phyloP scores from a whole-genome alignment of 352 stramenopile genomes.

The Phytophthora agathidicida region DNA sequence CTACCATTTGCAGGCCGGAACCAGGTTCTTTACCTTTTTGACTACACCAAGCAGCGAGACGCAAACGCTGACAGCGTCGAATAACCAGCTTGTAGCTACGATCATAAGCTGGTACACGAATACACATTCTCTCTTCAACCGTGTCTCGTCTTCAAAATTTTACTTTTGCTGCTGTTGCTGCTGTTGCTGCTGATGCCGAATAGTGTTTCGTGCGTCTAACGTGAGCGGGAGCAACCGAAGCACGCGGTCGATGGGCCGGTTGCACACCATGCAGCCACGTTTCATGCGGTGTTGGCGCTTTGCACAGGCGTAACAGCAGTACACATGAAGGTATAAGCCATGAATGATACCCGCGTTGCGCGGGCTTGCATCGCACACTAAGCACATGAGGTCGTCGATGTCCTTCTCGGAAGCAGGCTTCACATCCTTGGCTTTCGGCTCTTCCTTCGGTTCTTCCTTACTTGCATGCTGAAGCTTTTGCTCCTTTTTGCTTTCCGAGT shows the following conservation, averaged over 20 bases:
- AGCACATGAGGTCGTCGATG: slow-evolving; percentile 68
- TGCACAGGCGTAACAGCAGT: slow-evolving; percentile 80
- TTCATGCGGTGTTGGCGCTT: slow-evolving; percentile 67
- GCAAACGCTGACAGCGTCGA: background rate
- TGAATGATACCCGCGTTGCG: slow-evolving; percentile 75
- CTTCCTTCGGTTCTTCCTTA: slow-evolving; percentile 9
- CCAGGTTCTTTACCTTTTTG: slow-evolving; percentile 84
- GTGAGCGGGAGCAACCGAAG: slow-evolving; percentile 77
- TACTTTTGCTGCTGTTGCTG: background rate
- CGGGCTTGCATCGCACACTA: slow-evolving; percentile 65
- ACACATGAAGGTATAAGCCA: slow-evolving; percentile 83
- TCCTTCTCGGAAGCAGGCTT: slow-evolving; percentile 31
- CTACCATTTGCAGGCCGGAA: slow-evolving; percentile 86
- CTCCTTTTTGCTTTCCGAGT: slow-evolving; percentile 38
- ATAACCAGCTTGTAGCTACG: slow-evolving; percentile 2
- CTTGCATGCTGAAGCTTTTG: slow-evolving; percentile 12
- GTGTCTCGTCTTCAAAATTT: background rate
- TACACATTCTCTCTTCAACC: no score
- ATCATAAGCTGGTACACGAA: background rate
- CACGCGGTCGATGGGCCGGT: slow-evolving; percentile 80
- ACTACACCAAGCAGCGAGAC: slow-evolving; percentile 38
- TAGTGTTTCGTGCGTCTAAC: slow-evolving; percentile 48
- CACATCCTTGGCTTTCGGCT: slow-evolving; percentile 20
- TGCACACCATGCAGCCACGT: slow-evolving; percentile 71
- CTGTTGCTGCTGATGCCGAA: slow-evolving; percentile 39